Evolutionary conservation across 208 protist genomes (phyloP).

Genomic region (Trypanosoma rangeli): DNA sequence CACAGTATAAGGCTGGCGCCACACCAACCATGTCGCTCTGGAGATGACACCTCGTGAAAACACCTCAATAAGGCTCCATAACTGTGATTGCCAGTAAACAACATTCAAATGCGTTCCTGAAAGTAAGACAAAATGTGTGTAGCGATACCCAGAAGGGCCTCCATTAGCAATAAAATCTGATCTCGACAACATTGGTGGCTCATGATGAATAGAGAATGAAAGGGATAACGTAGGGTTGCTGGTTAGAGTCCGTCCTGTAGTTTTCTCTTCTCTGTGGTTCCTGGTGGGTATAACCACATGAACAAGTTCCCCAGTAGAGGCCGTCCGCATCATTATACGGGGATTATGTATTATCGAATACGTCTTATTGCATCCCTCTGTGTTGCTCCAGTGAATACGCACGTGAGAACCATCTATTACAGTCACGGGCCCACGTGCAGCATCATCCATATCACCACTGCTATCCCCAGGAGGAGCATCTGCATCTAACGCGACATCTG

Average conservation of each 20-base stretch:
- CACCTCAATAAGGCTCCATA: constrained; percentile 37
- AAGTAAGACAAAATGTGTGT: constrained; percentile 27
- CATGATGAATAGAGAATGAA: constrained; percentile 22
- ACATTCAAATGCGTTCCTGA: constrained; percentile 10
- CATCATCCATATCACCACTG: neutral
- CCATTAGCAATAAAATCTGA: constrained; percentile 39
- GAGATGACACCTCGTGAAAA: constrained; percentile 37
- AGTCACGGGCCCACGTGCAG: constrained; percentile 1
- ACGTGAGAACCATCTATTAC: constrained; percentile 10
- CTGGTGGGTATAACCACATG: neutral
- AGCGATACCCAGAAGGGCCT: constrained; percentile 27
- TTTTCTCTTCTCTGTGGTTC: neutral
- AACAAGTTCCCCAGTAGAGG: neutral
- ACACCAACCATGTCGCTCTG: constrained; percentile 17
- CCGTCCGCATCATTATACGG: neutral
- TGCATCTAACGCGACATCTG: neutral
- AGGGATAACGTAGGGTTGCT: constrained; percentile 8
- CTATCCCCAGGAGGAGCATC: too few species aligned
- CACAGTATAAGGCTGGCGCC: constrained; percentile 17
- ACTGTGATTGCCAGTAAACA: constrained; percentile 31
- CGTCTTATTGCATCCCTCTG: constrained; percentile 8
- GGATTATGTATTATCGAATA: constrained; percentile 3
- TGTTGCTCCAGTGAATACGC: constrained; percentile 8
- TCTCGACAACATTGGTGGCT: constrained; percentile 29
- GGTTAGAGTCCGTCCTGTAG: neutral